Evolutionary conservation across 179 eudicot species (phyloP).

Genomic region (Camellia oleifera): DNA sequence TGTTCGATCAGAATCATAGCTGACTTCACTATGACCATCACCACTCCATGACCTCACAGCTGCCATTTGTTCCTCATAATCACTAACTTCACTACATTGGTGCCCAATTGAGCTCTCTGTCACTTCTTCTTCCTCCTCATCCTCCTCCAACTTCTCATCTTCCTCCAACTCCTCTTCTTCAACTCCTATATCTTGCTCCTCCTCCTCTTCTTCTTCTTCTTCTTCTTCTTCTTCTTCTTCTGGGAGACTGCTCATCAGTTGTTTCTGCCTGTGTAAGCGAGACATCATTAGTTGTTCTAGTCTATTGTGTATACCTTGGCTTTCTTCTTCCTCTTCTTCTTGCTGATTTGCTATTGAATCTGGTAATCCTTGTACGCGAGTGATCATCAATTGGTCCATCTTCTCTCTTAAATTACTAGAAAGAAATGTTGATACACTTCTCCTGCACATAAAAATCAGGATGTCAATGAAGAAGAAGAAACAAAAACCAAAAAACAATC

Average conservation of each 20-base stretch:
- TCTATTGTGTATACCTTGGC: neutral
- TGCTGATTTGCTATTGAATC: neutral
- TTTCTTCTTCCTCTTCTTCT: constrained; percentile 18
- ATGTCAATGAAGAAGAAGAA: neutral
- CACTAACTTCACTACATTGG: constrained; percentile 2
- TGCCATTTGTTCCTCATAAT: constrained; percentile 24
- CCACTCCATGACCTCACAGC: constrained; percentile 20
- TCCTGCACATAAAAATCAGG: constrained; percentile 35
- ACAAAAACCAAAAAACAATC: neutral
- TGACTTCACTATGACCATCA: constrained; percentile 4
- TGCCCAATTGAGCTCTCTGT: constrained; percentile 13
- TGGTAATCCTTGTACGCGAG: constrained; percentile 35
- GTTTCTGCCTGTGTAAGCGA: constrained; percentile 10
- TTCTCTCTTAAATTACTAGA: constrained; percentile 57
- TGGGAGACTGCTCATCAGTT: neutral
- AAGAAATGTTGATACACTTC: constrained; percentile 67
- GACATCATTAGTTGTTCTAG: constrained; percentile 6
- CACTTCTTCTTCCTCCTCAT: constrained; percentile 14
- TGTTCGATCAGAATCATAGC: constrained; percentile 27
- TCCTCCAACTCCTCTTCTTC: constrained; percentile 13
- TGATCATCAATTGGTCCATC: constrained; percentile 55
- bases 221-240: constrained; percentile 9
- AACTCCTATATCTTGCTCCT: constrained; percentile 21
- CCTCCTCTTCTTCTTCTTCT: too few species aligned
- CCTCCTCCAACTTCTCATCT: constrained; percentile 16